A percentile compares a stretch with the other conserved stretches of the same genome.
Evolutionary conservation across 345 rosid species (phyloP).

Genomic region (Atalantia buxifolia): DNA sequence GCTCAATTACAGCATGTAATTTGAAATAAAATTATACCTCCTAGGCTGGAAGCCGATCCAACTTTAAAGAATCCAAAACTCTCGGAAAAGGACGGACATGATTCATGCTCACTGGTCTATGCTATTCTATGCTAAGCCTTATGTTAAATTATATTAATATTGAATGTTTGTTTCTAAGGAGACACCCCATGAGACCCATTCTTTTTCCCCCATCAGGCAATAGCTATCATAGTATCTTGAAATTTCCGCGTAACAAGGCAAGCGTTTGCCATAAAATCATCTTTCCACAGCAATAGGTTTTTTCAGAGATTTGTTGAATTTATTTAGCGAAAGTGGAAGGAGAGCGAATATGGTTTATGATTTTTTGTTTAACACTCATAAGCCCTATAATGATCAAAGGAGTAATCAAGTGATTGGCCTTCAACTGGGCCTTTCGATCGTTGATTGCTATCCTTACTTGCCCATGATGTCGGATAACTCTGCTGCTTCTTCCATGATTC

Average conservation of each 20-base stretch:
- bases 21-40: neutral
- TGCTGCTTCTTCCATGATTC: conserved; percentile 2
- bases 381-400: conserved; percentile 14
- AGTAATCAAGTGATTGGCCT: conserved; percentile 18
- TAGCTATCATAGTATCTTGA: neutral
- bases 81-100: neutral
- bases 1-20: neutral
- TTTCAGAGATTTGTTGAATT: conserved; percentile 36
- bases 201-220: neutral
- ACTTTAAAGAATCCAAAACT: neutral
- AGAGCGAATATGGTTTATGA: conserved; percentile 17
- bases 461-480: conserved; percentile 12
- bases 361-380: conserved; percentile 15
- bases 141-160: neutral
- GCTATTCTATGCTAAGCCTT: conserved; percentile 5
- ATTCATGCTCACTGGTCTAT: conserved; percentile 18
- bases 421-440: conserved; percentile 27
- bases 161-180: neutral
- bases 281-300: conserved; percentile 16
- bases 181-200: conserved; percentile 4
- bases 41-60: conserved; percentile 12
- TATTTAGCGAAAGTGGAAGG: conserved; percentile 5
- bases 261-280: neutral
- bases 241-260: neutral
- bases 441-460: conserved; percentile 26